These are phyloP conservation scores for Pinus taeda DNA, from an alignment of 75 land plant species.

Conservation along the genomic window DNA sequence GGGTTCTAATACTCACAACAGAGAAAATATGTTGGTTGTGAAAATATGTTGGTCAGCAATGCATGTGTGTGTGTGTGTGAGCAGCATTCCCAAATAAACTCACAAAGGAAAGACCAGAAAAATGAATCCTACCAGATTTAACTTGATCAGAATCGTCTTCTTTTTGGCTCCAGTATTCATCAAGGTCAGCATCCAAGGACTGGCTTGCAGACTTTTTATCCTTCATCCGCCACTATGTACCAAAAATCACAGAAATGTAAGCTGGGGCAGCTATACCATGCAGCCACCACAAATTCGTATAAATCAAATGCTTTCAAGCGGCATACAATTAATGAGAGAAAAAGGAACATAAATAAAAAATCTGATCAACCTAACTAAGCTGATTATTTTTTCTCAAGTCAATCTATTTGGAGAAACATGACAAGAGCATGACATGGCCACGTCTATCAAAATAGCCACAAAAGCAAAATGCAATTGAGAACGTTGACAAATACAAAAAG, in stretches of 20 bases:
- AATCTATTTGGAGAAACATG: background rate
- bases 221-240: constrained; percentile 8
- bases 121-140: background rate
- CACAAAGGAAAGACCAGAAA: background rate
- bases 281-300: background rate
- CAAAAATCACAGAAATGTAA: constrained; percentile 5
- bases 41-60: background rate
- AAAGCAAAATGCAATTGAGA: background rate
- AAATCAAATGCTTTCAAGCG: background rate
- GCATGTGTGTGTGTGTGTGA: no score
- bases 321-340: background rate
- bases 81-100: no score
- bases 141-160: background rate
- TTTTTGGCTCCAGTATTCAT: constrained; percentile 3
- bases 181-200: constrained; percentile 9
- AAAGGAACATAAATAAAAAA: background rate
- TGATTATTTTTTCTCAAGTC: background rate
- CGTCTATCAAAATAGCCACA: no score
- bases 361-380: background rate
- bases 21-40: background rate
- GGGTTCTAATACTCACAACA: background rate
- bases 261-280: background rate
- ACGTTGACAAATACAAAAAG: background rate
- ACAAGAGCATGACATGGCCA: background rate
- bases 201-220: background rate